Percentiles rank a stretch among this genome's conserved stretches.
Conservation (phyloP, 345 rosid genomes). For the Cardiospermum halicacabum region DNA sequence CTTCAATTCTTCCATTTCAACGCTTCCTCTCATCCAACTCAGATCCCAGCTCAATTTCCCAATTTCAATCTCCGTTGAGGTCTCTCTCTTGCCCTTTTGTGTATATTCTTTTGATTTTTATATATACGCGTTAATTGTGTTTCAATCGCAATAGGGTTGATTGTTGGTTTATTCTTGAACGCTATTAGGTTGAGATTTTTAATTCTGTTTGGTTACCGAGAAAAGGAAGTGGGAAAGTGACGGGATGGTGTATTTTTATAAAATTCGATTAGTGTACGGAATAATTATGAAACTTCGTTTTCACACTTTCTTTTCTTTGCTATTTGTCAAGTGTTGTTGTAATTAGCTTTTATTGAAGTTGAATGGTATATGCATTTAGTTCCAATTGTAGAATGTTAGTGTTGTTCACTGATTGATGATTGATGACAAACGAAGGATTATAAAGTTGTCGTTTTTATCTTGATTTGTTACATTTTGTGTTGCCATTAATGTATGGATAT, state of each 20-base stretch:
- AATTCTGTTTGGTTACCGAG: slow-evolving; percentile 5
- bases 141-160: neutral
- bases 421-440: neutral
- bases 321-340: neutral
- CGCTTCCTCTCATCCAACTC: slow-evolving; percentile 1
- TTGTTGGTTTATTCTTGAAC: neutral
- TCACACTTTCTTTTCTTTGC: neutral
- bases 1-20: neutral
- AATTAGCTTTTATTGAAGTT: slow-evolving; percentile 4
- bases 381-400: neutral
- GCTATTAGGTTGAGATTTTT: neutral
- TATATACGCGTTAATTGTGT: neutral
- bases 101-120: neutral
- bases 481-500: neutral
- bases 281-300: no score
- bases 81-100: neutral
- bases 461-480: neutral
- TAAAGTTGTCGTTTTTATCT: neutral
- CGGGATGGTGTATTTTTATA: neutral
- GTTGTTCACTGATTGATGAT: neutral
- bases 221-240: neutral
- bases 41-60: slow-evolving; percentile 4
- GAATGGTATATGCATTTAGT: neutral
- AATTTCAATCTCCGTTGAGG: slow-evolving; percentile 2
- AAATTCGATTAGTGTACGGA: no score